Percentiles rank a stretch among this genome's conserved stretches.
phyloP scores from a whole-genome alignment of 768 basidiomycete genomes.

The Podaxis sp. region DNA sequence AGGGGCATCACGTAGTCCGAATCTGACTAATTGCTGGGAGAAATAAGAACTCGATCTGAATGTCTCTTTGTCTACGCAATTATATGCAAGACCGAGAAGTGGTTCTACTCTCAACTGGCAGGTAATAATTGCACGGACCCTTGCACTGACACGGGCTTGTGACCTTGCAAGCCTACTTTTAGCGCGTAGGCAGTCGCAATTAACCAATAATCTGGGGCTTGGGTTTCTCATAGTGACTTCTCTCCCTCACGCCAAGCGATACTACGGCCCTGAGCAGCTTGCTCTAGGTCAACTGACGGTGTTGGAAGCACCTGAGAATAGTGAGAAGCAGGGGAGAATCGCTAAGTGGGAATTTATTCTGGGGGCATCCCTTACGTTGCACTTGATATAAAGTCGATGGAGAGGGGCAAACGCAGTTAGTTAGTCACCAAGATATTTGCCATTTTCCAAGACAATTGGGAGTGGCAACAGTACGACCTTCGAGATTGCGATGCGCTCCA shows the following conservation, averaged over 20 bases:
- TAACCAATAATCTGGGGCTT: background rate
- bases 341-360: background rate
- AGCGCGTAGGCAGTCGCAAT: background rate
- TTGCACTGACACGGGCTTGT: background rate
- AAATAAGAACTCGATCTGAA: background rate
- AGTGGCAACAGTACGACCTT: background rate
- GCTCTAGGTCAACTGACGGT: slow-evolving; percentile 4
- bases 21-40: background rate
- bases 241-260: background rate
- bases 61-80: background rate
- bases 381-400: background rate
- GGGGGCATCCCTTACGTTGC: background rate
- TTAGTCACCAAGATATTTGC: background rate
- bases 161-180: background rate
- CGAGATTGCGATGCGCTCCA: background rate
- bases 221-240: slow-evolving; percentile 1
- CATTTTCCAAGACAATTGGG: background rate
- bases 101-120: background rate
- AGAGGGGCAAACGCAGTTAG: background rate
- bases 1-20: background rate
- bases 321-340: background rate
- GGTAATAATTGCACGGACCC: too few species aligned
- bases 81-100: background rate
- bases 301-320: background rate
- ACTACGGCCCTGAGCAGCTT: background rate